Evolutionary conservation across 352 stramenopile species (phyloP).

Genomic region (Phytophthora syringae): DNA sequence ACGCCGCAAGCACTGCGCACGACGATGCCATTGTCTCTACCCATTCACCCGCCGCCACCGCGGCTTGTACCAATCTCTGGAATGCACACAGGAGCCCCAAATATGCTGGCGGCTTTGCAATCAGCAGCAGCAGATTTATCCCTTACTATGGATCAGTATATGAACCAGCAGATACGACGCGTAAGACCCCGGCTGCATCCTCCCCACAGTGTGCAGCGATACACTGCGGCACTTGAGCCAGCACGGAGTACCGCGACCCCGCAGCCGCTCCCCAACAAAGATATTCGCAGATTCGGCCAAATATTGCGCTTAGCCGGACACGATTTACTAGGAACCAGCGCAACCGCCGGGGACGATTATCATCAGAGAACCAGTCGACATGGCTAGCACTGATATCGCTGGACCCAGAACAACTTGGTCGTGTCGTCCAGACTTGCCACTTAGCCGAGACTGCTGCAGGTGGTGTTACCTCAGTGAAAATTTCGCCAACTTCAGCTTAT

Average conservation of each 20-base stretch:
- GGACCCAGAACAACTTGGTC: conserved; percentile 76
- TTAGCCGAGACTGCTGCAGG: conserved; percentile 81
- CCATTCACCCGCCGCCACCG: conserved; percentile 43
- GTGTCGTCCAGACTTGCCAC: conserved; percentile 84
- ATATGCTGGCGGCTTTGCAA: conserved; percentile 70
- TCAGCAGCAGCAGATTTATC: conserved; percentile 64
- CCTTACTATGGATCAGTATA: conserved; percentile 82
- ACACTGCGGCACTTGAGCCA: conserved; percentile 37
- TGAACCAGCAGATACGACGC: conserved; percentile 83
- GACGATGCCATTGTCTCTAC: conserved; percentile 42
- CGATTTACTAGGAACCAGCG: conserved; percentile 80
- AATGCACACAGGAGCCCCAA: conserved; percentile 44
- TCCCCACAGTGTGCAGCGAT: conserved; percentile 48
- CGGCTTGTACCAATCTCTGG: conserved; percentile 44
- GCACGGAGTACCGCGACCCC: conserved; percentile 31
- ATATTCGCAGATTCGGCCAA: conserved; percentile 85
- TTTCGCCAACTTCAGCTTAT: conserved; percentile 87
- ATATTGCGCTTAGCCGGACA: conserved; percentile 84
- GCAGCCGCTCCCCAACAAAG: conserved; percentile 54
- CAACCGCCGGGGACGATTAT: conserved; percentile 71
- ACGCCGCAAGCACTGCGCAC: conserved; percentile 15
- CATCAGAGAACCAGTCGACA: conserved; percentile 85
- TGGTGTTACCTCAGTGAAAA: conserved; percentile 91
- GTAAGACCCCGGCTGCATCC: conserved; percentile 71
- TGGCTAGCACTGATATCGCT: conserved; percentile 88